A percentile compares a stretch with the other conserved stretches of the same genome.
phyloP scores from a whole-genome alignment of 345 rosid genomes.

The Boechera retrofracta region DNA sequence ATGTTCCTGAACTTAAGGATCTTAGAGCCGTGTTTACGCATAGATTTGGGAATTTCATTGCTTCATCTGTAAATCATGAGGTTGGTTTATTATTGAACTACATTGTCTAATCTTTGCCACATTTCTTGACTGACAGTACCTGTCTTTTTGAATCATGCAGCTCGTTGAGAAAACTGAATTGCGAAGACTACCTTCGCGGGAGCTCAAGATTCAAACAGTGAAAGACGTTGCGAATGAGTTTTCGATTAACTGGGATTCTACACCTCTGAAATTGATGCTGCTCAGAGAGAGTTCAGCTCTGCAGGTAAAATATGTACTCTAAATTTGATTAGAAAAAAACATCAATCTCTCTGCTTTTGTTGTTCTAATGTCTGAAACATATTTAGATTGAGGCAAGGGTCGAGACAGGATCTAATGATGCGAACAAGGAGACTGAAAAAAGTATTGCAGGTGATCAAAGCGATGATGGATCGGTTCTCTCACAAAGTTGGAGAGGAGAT shows the following conservation, averaged over 20 bases:
- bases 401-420: conserved; percentile 30
- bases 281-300: conserved; percentile 47
- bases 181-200: conserved; percentile 48
- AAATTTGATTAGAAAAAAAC: conserved; percentile 3
- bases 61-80: conserved; percentile 58
- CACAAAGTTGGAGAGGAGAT: conserved; percentile 37
- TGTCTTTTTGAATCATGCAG: conserved; percentile 44
- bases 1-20: conserved; percentile 77
- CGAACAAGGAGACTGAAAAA: conserved; percentile 28
- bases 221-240: conserved; percentile 58
- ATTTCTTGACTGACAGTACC: conserved; percentile 13
- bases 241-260: conserved; percentile 68
- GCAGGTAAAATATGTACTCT: conserved; percentile 13
- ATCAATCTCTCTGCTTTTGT: conserved; percentile 36
- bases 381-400: conserved; percentile 42
- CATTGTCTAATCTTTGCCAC: neutral
- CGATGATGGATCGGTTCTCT: conserved; percentile 52
- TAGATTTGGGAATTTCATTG: conserved; percentile 62
- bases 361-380: conserved; percentile 17
- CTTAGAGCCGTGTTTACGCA: conserved; percentile 60
- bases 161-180: conserved; percentile 54
- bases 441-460: conserved; percentile 39
- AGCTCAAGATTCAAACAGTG: conserved; percentile 66
- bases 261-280: conserved; percentile 59
- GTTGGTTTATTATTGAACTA: conserved; percentile 41